Percentiles rank a stretch among this genome's conserved stretches.
phyloP scores from a whole-genome alignment of 2,329 filamentous ascomycete genomes.

The Acrodontium crateriforme region DNA sequence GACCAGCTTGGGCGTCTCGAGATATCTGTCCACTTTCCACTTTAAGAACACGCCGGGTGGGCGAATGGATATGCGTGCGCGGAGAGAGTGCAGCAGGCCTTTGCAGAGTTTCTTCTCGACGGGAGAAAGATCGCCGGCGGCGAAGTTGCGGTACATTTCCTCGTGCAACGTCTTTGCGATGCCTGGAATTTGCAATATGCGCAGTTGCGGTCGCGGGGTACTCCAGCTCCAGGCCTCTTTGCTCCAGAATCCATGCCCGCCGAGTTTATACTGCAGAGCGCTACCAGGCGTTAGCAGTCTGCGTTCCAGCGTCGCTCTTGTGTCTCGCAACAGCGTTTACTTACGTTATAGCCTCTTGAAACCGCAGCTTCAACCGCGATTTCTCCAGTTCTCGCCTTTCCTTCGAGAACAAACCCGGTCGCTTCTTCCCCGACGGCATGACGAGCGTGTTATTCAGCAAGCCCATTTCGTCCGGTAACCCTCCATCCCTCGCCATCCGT shows the following conservation, averaged over 20 bases:
- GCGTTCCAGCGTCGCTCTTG: no score
- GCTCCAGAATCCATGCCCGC: no score
- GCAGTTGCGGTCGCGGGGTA: conserved; percentile 20
- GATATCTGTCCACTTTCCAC: conserved; percentile 19
- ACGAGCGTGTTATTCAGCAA: conserved; percentile 26
- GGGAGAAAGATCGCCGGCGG: conserved; percentile 23
- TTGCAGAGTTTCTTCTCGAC: conserved; percentile 11
- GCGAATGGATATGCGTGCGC: conserved; percentile 23
- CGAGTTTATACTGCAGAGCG: no score
- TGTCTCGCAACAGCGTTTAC: no score
- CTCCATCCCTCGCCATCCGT: conserved; percentile 20
- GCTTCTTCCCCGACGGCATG: conserved; percentile 14
- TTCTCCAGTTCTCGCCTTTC: conserved; percentile 2
- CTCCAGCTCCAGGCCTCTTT: no score
- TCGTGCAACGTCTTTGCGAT: conserved; percentile 30
- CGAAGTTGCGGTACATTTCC: conserved; percentile 34
- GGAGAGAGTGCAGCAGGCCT: conserved; percentile 11
- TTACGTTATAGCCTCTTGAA: no score
- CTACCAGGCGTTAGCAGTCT: no score
- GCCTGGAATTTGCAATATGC: conserved; percentile 22
- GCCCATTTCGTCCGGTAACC: conserved; percentile 28
- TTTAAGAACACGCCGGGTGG: conserved; percentile 18
- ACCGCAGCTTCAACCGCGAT: conserved; percentile 6
- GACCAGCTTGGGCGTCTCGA: conserved; percentile 14
- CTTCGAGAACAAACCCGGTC: conserved; percentile 10